Evolutionary conservation across 2,329 filamentous ascomycete genomes (phyloP), one percentile per base, ranked within the genome.

Genomic region (Ophiostoma perfectum): DNA sequence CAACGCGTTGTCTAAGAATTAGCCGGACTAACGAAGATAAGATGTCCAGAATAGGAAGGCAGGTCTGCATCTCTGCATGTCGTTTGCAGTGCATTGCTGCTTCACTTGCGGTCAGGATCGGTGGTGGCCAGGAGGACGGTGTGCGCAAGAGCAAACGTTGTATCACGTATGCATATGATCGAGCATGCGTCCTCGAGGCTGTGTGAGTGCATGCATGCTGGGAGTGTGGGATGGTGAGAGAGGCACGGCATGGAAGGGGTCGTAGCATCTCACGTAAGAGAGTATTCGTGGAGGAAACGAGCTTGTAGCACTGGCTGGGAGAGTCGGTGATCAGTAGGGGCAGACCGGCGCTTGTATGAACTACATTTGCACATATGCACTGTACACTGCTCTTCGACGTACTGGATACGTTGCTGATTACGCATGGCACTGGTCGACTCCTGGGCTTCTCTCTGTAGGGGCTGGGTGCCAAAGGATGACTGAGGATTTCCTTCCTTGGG

Each of bases 31-130:
- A 18, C n/a, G 27, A 7, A 55, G 49, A 55, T 36, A 55, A 3
- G 49, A 60, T 60, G 27, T 14, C 55, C 27, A 60, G 11, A 60
- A 60, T 60, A 60, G 55, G 55, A 60, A 60, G 55, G 55, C 55
- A 38, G 2, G 55, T 16, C 63, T 65, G 42, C 41, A 49, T 47
- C n/a, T 41, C 63, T 64, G 63, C 41, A 64, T 64, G n/a, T 41
- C 38, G 27, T 44, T 42, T 64, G 62, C 62, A 64, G 16, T 64
- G 18, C 63, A 36, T 44, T 47, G 63, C 18, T 65, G 63, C 52
- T 74, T 58, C 38, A 18, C 55, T 60, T 60, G 55, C 27, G 55
- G 55, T 60, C 55, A 60, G 27, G 49, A 14, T 9, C 27, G 27
- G n/a, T 47, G 45, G 11, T 18, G 14, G 27, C 4, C 49, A 55